Conservation (phyloP, 495 filamentous ascomycete species). For the Peziza echinospora region DNA sequence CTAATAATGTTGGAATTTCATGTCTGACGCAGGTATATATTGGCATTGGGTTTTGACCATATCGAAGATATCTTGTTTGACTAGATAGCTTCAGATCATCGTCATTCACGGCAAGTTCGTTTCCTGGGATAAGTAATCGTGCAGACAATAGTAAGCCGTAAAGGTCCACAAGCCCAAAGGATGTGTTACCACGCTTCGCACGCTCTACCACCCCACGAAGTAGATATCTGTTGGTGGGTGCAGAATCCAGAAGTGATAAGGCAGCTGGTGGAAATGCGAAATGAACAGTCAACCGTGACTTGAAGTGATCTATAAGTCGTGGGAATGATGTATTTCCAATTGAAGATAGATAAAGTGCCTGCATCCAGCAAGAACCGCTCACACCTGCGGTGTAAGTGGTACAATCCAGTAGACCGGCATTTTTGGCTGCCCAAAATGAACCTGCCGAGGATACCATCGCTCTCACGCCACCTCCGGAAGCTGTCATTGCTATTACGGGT, state of each 20-base stretch:
- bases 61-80: constrained; percentile 46
- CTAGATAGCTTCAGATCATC: constrained; percentile 73
- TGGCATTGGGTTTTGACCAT: constrained; percentile 65
- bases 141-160: constrained; percentile 75
- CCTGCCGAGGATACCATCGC: constrained; percentile 77
- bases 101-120: constrained; percentile 52
- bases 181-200: constrained; percentile 57
- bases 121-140: constrained; percentile 62
- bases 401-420: constrained; percentile 79
- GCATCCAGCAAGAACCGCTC: constrained; percentile 87
- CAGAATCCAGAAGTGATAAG: constrained; percentile 48
- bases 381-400: constrained; percentile 88
- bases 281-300: constrained; percentile 60
- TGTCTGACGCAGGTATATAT: constrained; percentile 91
- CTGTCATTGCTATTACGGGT: constrained; percentile 76
- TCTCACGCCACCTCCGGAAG: constrained; percentile 74
- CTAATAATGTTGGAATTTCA: constrained; percentile 55
- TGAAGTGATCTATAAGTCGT: constrained; percentile 59
- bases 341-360: constrained; percentile 73
- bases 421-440: constrained; percentile 55
- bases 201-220: constrained; percentile 78
- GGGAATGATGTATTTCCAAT: constrained; percentile 41
- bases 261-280: constrained; percentile 79
- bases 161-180: constrained; percentile 77
- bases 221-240: constrained; percentile 82